Conservation (phyloP, 345 rosid species). For the Hibiscus trionum region DNA sequence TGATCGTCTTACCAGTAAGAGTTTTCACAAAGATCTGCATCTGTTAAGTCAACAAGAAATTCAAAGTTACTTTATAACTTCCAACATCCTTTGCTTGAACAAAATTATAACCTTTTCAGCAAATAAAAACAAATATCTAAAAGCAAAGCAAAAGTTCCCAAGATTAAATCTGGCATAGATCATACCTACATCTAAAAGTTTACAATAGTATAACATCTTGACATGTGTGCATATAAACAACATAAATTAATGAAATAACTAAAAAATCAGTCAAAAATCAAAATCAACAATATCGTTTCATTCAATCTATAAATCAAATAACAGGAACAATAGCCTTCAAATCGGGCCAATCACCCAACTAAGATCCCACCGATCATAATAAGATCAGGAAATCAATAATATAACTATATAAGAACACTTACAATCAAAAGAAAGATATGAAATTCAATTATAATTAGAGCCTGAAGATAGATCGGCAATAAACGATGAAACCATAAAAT, state of each 20-base stretch:
- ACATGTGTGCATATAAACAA: background rate
- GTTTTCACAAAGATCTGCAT: constrained; percentile 13
- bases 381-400: background rate
- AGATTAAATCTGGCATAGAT: background rate
- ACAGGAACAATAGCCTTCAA: background rate
- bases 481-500: background rate
- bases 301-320: background rate
- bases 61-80: background rate
- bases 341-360: background rate
- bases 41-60: background rate
- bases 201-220: background rate
- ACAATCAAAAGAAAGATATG: no score
- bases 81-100: background rate
- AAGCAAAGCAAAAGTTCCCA: background rate
- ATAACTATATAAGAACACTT: background rate
- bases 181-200: background rate
- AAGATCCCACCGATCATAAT: background rate
- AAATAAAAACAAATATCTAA: background rate
- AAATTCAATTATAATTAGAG: background rate
- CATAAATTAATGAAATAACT: background rate
- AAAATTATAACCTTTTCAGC: background rate
- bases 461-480: background rate
- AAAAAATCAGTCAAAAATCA: background rate
- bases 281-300: background rate
- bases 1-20: constrained; percentile 5